phyloP scores from a whole-genome alignment of 2,329 filamentous ascomycete species.

The Aspergillus tanneri region DNA sequence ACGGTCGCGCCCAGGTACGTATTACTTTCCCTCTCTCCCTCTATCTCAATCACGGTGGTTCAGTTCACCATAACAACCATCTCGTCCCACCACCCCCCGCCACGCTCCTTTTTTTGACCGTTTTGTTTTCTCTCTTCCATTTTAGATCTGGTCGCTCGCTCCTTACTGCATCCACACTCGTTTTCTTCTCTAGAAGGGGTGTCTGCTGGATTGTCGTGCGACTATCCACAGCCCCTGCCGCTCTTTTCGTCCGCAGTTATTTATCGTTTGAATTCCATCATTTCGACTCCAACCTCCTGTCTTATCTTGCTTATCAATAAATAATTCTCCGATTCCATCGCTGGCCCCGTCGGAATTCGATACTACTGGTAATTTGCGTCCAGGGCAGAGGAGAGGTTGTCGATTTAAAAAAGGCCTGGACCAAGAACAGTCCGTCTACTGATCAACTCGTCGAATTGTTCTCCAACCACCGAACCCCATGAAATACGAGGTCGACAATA shows the following conservation, averaged over 20 bases:
- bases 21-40: background rate
- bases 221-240: constrained; percentile 24
- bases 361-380: background rate
- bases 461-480: constrained; percentile 17
- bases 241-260: constrained; percentile 23
- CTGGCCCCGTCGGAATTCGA: background rate
- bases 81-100: constrained; percentile 6
- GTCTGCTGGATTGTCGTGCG: constrained; percentile 15
- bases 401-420: no score
- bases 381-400: background rate
- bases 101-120: constrained; percentile 9
- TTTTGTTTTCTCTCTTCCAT: constrained; percentile 11
- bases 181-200: constrained; percentile 17
- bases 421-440: background rate
- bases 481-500: constrained; percentile 13
- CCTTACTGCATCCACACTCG: constrained; percentile 27
- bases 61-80: constrained; percentile 6
- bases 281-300: constrained; percentile 6
- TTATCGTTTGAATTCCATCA: background rate
- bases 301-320: background rate
- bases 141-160: constrained; percentile 29
- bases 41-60: background rate
- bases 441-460: constrained; percentile 6
- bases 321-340: background rate
- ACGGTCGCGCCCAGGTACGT: constrained; percentile 26